Conservation (phyloP, 306 rosid species). For the Cucurbita argyrosperma region DNA sequence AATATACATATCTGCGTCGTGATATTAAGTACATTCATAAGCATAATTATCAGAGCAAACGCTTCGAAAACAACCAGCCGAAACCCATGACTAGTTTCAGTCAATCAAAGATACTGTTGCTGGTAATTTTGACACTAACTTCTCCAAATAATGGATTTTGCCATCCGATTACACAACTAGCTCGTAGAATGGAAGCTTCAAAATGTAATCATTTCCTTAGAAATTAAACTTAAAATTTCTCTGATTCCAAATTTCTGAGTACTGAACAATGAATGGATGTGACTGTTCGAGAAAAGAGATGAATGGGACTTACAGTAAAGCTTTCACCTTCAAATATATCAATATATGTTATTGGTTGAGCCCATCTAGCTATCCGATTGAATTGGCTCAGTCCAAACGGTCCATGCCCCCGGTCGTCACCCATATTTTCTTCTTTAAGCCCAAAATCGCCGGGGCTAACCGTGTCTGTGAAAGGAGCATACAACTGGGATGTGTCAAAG, state of each 20-base stretch:
- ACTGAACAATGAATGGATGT: neutral
- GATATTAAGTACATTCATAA: neutral
- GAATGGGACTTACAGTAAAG: constrained; percentile 50
- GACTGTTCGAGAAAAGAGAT: neutral
- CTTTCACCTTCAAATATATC: constrained; percentile 52
- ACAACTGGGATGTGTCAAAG: neutral
- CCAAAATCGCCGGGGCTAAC: constrained; percentile 64
- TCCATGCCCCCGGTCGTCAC: constrained; percentile 79
- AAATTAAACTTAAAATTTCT: neutral
- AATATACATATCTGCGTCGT: constrained; percentile 74
- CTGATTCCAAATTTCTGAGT: neutral
- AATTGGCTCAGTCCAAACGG: constrained; percentile 38
- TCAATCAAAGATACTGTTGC: neutral
- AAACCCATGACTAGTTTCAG: neutral
- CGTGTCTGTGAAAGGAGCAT: constrained; percentile 31
- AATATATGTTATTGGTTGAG: constrained; percentile 77
- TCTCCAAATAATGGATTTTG: neutral
- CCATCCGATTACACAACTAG: neutral
- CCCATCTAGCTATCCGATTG: constrained; percentile 59
- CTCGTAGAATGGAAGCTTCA: neutral
- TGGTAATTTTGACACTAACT: neutral
- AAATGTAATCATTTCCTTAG: neutral
- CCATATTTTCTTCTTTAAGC: constrained; percentile 48
- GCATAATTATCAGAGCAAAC: neutral
- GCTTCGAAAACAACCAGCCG: neutral